Evolutionary conservation across 352 stramenopile genomes (phyloP), one percentile per base, ranked within the genome.

Genomic region (Thalassiosira livingstoniorum): DNA sequence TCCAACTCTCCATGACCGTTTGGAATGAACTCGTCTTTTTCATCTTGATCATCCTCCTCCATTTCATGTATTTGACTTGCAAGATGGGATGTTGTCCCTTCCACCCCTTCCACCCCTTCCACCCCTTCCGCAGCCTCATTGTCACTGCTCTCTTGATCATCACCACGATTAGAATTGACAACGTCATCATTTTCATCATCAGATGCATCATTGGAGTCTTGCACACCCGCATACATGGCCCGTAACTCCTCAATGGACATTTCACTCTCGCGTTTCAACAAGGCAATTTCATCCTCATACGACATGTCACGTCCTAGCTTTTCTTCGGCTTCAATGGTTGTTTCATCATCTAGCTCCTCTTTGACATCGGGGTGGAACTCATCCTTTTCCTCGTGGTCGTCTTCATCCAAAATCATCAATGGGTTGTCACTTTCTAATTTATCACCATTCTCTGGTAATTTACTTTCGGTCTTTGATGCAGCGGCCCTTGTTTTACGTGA

Each of bases 311-410:
- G 71, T 53, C 82, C 81, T 15, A 94, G 75, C 15, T 80, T 77
- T 82, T 98, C 96, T 75, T 98, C 96, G 10, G 80, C 88, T 35
- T 92, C 95, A n/a, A 98, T 96, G 0, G 96, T 98, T 29, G 88
- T 96, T 84, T 99, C 97, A 61, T 99, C 91, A 67, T 98, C 96
- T 7, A 88, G 7, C 54, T 82, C 80, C 27, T 80, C 34, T 34
- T 76, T 25, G 84, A 62, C 15, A 29, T 35, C 31, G 27, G 53
- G 68, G 32, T 89, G 65, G 31, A 88, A 89, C 53, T 94, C 87
- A 42, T 86, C 71, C 15, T 90, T 78, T 25, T 88, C 91, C 42
- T 94, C 92, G 7, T 91, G 67, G 53, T 95, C 88, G 3, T 90
- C 87, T 64, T 91, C 85, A 13, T 92, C 86, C 23, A 87, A 66